Evolutionary conservation across 768 basidiomycete species (phyloP), one percentile per base, ranked within the genome.

Genomic region (Tylopilus vinaceipallidus): DNA sequence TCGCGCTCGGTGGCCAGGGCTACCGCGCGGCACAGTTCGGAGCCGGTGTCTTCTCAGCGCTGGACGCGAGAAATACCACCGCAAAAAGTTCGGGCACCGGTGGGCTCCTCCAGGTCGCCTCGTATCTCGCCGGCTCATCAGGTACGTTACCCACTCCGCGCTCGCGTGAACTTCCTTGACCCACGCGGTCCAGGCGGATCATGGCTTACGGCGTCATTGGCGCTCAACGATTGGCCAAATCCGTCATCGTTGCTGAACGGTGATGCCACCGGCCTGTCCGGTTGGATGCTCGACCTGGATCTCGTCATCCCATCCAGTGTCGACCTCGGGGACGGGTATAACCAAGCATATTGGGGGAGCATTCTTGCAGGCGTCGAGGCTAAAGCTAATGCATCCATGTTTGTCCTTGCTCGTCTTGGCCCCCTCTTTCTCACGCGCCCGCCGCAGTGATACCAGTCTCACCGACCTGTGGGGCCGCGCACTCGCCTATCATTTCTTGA

Each of bases 401-500:
- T 52, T 57, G 80, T 71, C 46, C 48, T 26, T 16, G 9, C 10
- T 34, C 36, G 4, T 27, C 33, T 40, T 23, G 1, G 11, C 33
- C 19, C 26, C 4, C 36, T 19, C 5, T 36, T 42, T 3, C 36
- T 49, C 30, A 41, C 41, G 7, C 36, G 1, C 33, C 26, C 37
- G 14, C 0, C 45, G 0, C 53, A 86, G 84, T 34, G 77, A 84
- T 59, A 84, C 82, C 17, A 84, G 83, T 47, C 49, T 86, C 38
- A 79, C 79, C 1, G 86, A 89, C 59, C 69, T 81, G 6, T 88
- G 83, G 76, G 71, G 65, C 0, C 79, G 84, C 1, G 78, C 82
- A 63, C 75, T 90, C 29, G 77, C 83, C 2, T 84, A 85, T 54
- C 88, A 91, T 63, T 89, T 89, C 57, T 68, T 86, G 50, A 87